phyloP scores from a whole-genome alignment of 2,329 filamentous ascomycete genomes.

The Camptophora hylomeconis region DNA sequence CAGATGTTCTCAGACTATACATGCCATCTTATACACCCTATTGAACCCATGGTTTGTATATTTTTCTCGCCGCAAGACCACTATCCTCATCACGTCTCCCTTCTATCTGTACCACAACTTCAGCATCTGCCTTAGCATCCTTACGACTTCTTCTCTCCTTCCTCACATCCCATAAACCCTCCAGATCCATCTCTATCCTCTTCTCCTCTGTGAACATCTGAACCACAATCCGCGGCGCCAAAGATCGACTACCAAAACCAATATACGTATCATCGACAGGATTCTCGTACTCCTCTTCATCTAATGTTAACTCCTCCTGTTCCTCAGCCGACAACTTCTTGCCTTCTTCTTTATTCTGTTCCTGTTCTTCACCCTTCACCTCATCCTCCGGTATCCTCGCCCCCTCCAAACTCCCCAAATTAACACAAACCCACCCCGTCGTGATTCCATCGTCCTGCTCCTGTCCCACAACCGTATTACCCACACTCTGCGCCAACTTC shows the following conservation, averaged over 20 bases:
- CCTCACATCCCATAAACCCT: conserved; percentile 45
- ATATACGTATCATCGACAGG: conserved; percentile 43
- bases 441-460: conserved; percentile 71
- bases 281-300: conserved; percentile 18
- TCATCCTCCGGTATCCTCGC: conserved; percentile 20
- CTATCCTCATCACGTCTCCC: too few species aligned
- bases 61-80: conserved; percentile 1
- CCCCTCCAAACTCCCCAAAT: conserved; percentile 59
- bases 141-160: conserved; percentile 9
- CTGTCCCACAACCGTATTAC: conserved; percentile 40
- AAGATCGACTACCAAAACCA: conserved; percentile 56
- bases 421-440: conserved; percentile 94
- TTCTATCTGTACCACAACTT: conserved; percentile 6
- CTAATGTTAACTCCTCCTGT: conserved; percentile 16
- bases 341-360: conserved; percentile 14
- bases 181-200: conserved; percentile 52
- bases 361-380: conserved; percentile 1
- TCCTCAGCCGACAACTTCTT: conserved; percentile 7
- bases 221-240: conserved; percentile 51
- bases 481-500: conserved; percentile 62
- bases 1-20: too few species aligned
- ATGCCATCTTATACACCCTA: too few species aligned
- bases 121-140: conserved; percentile 7
- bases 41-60: too few species aligned
- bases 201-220: conserved; percentile 63